phyloP scores from a whole-genome alignment of 305 asterid species.

The Ajuga reptans region DNA sequence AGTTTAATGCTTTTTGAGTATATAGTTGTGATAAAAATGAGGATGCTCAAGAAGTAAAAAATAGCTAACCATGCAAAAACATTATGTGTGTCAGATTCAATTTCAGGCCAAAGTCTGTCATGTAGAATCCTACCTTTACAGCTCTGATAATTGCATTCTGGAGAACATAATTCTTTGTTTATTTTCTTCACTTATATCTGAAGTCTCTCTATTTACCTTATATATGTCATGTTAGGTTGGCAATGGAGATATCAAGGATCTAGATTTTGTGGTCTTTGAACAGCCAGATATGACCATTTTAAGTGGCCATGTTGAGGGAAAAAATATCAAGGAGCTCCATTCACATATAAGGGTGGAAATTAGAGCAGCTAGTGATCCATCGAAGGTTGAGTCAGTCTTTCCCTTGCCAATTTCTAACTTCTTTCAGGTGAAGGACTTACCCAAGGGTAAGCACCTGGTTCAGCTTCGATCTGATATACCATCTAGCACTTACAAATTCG shows the following conservation, averaged over 20 bases:
- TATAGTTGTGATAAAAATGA: not conserved
- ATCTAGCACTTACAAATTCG: constrained; percentile 47
- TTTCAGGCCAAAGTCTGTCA: not conserved
- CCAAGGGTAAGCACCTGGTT: constrained; percentile 71
- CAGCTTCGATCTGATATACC: constrained; percentile 66
- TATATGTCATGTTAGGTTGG: constrained; percentile 48
- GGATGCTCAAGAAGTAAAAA: not conserved
- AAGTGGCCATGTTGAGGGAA: constrained; percentile 80
- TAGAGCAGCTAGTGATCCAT: constrained; percentile 54
- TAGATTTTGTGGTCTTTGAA: constrained; percentile 80
- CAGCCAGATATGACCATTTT: constrained; percentile 73
- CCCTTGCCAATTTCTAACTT: constrained; percentile 85
- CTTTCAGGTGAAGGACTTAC: constrained; percentile 90
- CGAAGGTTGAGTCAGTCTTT: constrained; percentile 56
- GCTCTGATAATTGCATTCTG: not conserved
- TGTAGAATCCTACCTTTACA: not conserved
- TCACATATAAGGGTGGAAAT: constrained; percentile 73
- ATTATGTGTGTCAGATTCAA: not conserved
- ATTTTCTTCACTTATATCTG: constrained; percentile 9
- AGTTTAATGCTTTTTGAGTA: not conserved
- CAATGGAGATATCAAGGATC: constrained; percentile 49
- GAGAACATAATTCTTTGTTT: not conserved
- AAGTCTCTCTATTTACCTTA: constrained; percentile 20
- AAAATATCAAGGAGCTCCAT: constrained; percentile 51
- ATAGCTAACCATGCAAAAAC: not conserved